Conservation (phyloP, 2,329 filamentous ascomycete genomes). For the Claviceps digitariae region DNA sequence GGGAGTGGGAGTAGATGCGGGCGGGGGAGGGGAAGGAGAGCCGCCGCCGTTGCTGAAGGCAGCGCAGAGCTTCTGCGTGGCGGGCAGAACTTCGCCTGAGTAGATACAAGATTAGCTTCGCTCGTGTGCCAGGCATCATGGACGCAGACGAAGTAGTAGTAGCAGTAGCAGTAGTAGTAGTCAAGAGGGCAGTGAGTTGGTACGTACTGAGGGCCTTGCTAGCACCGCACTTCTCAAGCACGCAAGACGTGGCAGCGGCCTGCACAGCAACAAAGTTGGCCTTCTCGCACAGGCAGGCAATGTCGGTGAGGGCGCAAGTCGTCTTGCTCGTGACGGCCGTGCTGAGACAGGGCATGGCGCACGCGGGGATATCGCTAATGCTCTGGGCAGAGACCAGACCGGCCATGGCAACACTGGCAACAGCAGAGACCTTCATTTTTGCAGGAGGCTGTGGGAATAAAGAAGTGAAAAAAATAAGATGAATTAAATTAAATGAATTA, state of each 20-base stretch:
- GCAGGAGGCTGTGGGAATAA: neutral
- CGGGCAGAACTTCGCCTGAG: constrained; percentile 26
- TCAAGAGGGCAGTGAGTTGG: too few relatives aligned
- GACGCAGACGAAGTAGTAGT: too few relatives aligned
- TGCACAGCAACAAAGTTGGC: constrained; percentile 19
- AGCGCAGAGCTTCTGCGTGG: constrained; percentile 22
- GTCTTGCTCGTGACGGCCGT: constrained; percentile 17
- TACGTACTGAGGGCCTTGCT: constrained; percentile 26
- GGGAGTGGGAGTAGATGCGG: neutral
- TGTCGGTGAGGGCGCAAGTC: constrained; percentile 19
- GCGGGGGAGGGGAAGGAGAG: neutral
- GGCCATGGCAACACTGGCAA: constrained; percentile 21
- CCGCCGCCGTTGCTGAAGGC: neutral
- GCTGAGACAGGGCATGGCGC: constrained; percentile 24
- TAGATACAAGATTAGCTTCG: neutral
- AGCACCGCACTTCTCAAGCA: constrained; percentile 22
- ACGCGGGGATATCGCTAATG: constrained; percentile 22
- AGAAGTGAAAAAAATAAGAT: neutral
- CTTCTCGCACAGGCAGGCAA: constrained; percentile 19
- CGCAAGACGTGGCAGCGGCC: constrained; percentile 20
- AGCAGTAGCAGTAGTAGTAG: too few relatives aligned
- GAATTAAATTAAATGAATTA: neutral
- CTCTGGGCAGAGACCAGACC: constrained; percentile 22
- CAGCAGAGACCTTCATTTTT: constrained; percentile 26
- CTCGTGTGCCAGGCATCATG: too few relatives aligned